Evolutionary conservation across 345 rosid species (phyloP).

Genomic region (Corchorus olitorius): DNA sequence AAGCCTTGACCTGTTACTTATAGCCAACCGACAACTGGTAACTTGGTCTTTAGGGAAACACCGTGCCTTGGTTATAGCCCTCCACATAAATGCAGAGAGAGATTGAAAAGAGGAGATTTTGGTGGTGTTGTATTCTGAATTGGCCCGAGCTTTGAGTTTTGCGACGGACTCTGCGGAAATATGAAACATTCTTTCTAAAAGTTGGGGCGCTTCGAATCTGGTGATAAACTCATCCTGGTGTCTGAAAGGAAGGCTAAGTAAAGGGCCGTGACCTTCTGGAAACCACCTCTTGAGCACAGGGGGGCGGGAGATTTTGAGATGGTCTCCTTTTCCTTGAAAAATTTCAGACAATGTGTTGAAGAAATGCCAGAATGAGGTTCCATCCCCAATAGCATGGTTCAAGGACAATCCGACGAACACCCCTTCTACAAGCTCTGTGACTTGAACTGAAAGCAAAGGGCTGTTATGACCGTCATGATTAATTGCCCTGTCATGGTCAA

Average conservation of each 20-base stretch:
- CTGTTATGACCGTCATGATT: constrained; percentile 58
- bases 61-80: constrained; percentile 53
- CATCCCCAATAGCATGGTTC: constrained; percentile 67
- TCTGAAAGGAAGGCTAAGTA: constrained; percentile 49
- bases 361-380: constrained; percentile 72
- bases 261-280: constrained; percentile 49
- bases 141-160: constrained; percentile 53
- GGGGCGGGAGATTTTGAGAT: constrained; percentile 38
- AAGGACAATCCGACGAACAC: constrained; percentile 68
- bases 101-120: constrained; percentile 77
- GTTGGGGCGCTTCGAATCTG: constrained; percentile 43
- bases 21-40: constrained; percentile 56
- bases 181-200: constrained; percentile 60
- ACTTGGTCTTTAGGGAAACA: constrained; percentile 33
- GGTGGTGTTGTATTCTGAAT: constrained; percentile 40
- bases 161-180: constrained; percentile 59
- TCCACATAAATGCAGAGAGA: constrained; percentile 65
- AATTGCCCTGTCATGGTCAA: constrained; percentile 62
- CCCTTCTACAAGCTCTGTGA: constrained; percentile 66
- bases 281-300: constrained; percentile 57
- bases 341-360: constrained; percentile 64
- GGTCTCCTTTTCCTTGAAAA: constrained; percentile 43
- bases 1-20: constrained; percentile 56
- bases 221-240: constrained; percentile 50
- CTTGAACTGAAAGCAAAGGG: constrained; percentile 60